phyloP scores from a whole-genome alignment of 2,329 filamentous ascomycete species.

The Venturia carpophila region DNA sequence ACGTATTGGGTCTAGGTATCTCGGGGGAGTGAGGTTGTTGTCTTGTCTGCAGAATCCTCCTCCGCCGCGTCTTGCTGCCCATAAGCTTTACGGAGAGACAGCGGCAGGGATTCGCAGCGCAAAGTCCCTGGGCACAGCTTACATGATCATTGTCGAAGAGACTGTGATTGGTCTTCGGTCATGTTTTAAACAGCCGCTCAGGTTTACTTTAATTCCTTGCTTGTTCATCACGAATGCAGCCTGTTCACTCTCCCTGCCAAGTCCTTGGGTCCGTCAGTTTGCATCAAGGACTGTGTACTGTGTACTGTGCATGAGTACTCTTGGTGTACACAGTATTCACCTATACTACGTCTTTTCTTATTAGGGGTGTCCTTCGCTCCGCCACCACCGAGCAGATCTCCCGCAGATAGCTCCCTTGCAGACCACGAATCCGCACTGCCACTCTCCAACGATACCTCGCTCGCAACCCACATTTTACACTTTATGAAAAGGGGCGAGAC shows the following conservation, averaged over 20 bases:
- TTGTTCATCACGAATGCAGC: too few species aligned
- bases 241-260: too few species aligned
- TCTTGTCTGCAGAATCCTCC: not conserved
- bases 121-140: not conserved
- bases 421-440: conserved; percentile 6
- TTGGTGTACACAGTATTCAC: too few species aligned
- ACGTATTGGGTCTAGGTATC: not conserved
- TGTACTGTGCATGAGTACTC: too few species aligned
- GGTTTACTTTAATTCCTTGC: too few species aligned
- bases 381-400: not conserved
- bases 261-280: too few species aligned
- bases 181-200: too few species aligned
- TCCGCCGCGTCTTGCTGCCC: conserved; percentile 1
- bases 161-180: not conserved
- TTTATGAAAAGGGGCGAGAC: too few species aligned
- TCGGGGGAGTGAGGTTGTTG: not conserved
- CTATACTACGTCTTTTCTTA: not conserved
- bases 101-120: not conserved
- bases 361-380: not conserved
- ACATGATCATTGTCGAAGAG: not conserved
- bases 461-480: too few species aligned
- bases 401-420: not conserved
- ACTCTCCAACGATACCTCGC: not conserved
- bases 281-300: too few species aligned
- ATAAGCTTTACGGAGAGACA: not conserved